Base-by-base conservation (phyloP, 2,329 filamentous ascomycete species). In the Mariannaea elegans region DNA sequence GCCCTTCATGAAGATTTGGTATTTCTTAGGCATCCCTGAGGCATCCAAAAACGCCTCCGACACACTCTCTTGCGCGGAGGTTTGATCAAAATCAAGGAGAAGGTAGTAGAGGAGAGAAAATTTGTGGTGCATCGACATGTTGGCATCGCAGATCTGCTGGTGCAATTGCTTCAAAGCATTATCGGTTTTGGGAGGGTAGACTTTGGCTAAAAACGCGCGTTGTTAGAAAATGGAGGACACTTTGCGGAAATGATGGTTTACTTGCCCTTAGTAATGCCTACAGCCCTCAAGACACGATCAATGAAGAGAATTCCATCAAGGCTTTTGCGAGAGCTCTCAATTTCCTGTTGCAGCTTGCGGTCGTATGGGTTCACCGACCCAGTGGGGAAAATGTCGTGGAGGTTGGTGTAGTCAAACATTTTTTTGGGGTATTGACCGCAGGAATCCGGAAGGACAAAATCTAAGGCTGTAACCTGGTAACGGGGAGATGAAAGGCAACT, bases 81-180 rank as follows among this genome's bases (percentile, higher is more conserved):
- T 76, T 36, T 80, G 76, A 69, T 90, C 86, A 71, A 90, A 86
- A 73, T 96, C 92, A 70, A 92, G 89, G 3, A 96, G 83, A 36
- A 96, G 80, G 74, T 96, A 97, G 81, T 92, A 96, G 64, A 96
- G 82, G 46, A 95, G 84, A 16, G 92, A 92, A 65, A 93, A 87
- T 75, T 94, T 94, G 78, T 94, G 89, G 74, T 94, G 90, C 53
- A 86, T 82, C 7, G 89, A 85, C 66, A 90, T 87, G 47, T 79
- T 80, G 53, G 79, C 86, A 23, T 87, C 82, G 73, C 88, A 84
- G 64, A 97, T 88, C 59, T 88, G 86, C 62, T 87, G 81, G 76
- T 94, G 89, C 6, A 96, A 82, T 36, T 86, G 84, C 66, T 87
- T 85, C 27, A 96, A 82, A 39, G 87, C 86, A 60, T 81, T 82